Conservation (phyloP, 306 rosid genomes). For the Herpetospermum pedunculosum region DNA sequence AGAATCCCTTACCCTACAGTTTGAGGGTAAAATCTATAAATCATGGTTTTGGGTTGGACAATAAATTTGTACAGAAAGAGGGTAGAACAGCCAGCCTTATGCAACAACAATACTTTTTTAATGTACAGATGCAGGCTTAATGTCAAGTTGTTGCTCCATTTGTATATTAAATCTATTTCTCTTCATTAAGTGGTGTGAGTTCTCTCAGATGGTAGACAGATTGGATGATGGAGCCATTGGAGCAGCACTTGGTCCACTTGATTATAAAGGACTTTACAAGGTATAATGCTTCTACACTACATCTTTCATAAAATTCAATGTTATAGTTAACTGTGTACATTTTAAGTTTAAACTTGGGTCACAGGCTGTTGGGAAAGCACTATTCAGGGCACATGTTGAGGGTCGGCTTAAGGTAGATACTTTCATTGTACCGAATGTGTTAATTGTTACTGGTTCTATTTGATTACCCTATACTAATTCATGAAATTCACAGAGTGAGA, state of each 20-base stretch:
- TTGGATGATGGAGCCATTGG: constrained; percentile 70
- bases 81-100: not conserved
- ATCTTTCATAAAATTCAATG: not conserved
- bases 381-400: constrained; percentile 95
- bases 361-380: constrained; percentile 96
- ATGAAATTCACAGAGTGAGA: constrained; percentile 63
- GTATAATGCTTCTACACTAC: constrained; percentile 21
- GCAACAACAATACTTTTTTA: not conserved
- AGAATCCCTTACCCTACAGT: not conserved
- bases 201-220: constrained; percentile 91
- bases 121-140: not conserved
- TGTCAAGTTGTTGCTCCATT: not conserved
- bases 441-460: not conserved
- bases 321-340: not conserved
- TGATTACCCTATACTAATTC: constrained; percentile 16
- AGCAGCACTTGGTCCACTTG: constrained; percentile 62
- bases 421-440: not conserved
- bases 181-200: constrained; percentile 17
- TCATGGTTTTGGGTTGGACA: not conserved
- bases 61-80: not conserved
- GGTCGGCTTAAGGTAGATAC: constrained; percentile 83
- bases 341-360: constrained; percentile 30
- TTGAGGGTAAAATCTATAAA: not conserved
- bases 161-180: not conserved
- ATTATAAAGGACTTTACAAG: constrained; percentile 91